phyloP scores from a whole-genome alignment of 2,329 filamentous ascomycete genomes.

The Fusarium nanum region DNA sequence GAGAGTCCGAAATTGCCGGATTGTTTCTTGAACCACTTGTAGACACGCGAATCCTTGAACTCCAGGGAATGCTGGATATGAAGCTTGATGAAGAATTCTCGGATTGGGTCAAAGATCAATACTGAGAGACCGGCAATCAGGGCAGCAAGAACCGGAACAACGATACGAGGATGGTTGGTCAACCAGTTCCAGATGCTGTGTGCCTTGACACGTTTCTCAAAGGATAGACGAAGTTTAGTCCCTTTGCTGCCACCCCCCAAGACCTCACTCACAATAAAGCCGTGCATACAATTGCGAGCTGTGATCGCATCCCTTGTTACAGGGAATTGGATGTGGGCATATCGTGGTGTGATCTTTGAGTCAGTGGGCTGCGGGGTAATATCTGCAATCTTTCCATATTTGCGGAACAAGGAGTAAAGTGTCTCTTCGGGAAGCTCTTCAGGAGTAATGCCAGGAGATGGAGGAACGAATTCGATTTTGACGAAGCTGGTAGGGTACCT shows the following conservation, averaged over 20 bases:
- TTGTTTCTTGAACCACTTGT: constrained; percentile 79
- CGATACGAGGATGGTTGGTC: constrained; percentile 84
- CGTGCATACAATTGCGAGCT: constrained; percentile 93
- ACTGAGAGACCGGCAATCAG: constrained; percentile 86
- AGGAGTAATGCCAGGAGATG: constrained; percentile 74
- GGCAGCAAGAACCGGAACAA: constrained; percentile 85
- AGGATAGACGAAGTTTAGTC: constrained; percentile 83
- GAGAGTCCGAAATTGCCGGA: constrained; percentile 74
- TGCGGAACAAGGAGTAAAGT: constrained; percentile 86
- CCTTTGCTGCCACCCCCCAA: constrained; percentile 79
- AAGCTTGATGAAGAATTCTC: constrained; percentile 90
- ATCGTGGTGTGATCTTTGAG: constrained; percentile 85
- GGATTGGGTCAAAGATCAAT: constrained; percentile 91
- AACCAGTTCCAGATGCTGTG: constrained; percentile 91
- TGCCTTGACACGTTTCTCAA: constrained; percentile 80
- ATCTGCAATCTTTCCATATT: constrained; percentile 90
- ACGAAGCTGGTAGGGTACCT: constrained; percentile 81
- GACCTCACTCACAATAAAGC: constrained; percentile 76
- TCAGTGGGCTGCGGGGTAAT: constrained; percentile 86
- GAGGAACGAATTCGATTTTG: constrained; percentile 85
- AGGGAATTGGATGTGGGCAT: constrained; percentile 81
- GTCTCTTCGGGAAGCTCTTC: constrained; percentile 87
- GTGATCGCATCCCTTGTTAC: constrained; percentile 81
- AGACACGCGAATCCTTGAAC: constrained; percentile 77
- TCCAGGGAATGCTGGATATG: constrained; percentile 85